Evolutionary conservation across 1,284 basidiomycete genomes (phyloP), one percentile per base, ranked within the genome.

Genomic region (Cutaneotrichosporon dermatis): DNA sequence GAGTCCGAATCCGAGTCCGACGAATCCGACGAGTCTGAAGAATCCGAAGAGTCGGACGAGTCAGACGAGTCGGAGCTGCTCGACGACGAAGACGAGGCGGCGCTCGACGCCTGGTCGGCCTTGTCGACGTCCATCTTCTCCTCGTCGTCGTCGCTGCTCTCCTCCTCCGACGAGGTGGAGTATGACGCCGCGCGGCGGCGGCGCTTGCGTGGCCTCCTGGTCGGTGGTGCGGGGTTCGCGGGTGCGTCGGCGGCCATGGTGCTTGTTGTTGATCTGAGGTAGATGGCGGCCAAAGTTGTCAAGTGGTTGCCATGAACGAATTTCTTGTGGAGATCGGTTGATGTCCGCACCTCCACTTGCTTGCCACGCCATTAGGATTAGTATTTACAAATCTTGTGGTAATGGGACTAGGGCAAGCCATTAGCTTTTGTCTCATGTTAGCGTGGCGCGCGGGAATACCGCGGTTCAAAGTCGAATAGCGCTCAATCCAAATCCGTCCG

Each of bases 121-220:
- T 41, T 41, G 42, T 69, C 69, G 6, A 67, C 58, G 4, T 69
- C 65, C 62, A 66, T 72, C 59, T 61, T 57, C 15, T 53, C 51
- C 34, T 39, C 55, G 11, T 43, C 43, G 49, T 43, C 59, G 25
- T 57, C 71, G 13, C 41, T 50, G 35, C 50, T 59, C 16, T 67
- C 69, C 40, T 51, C 50, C 11, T 10, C 6, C 15, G 69, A 71
- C 10, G 62, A 65, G 13, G 67, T 68, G n/a, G 66, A 62, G 48
- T 71, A 70, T 12, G 68, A 71, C 12, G 64, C 65, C 36, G 68
- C 66, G 51, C 73, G 66, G 60, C 73, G 71, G 61, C 73, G 66
- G 54, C 72, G 62, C 55, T 74, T 73, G 42, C 70, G 62, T 40
- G 66, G 58, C 16, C 62, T 57, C 51, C 55, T 60, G 34, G 50